Evolutionary conservation across 2,329 filamentous ascomycete species (phyloP), one percentile per base, ranked within the genome.

Genomic region (Hypomyces perniciosus): DNA sequence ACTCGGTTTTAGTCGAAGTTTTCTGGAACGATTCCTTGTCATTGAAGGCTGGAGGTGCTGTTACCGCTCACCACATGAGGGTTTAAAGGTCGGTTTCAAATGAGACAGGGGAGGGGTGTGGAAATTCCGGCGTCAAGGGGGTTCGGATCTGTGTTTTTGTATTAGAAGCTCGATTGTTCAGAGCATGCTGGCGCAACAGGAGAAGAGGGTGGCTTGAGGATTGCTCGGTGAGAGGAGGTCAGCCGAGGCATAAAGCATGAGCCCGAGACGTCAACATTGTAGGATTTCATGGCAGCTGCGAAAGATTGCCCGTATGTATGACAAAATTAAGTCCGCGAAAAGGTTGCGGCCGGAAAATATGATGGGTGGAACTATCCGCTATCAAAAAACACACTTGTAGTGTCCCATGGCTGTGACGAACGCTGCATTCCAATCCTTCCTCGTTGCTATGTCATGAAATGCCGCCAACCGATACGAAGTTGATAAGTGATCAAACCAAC

Each of bases 1-100:
- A 53, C 45, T 51, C 52, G 35, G 46, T 55, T 55, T 52, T 54
- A 54, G 50, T 55, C 30, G 27, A 35, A 26, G 12, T 37, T 43
- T 48, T 55, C 26, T 48, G 38, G 26, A 26, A 44, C 27, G 34
- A 9, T 10, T 37, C 34, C 34, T 10, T 10, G 34, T n/a, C 34
- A 9, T 37, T n/a, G 4, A 37, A 37, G 20, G 20, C 20, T 20
- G 20, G 20, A 20, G 20, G 20, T 20, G 20, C 20, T 20, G 20
- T 20, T 20, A 20, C 20, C 20, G 20, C 20, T 20, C 20, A 20
- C 20, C 20, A 20, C 20, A 20, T 20, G 20, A 20, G 20, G 20
- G 20, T 20, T 20, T 20, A 20, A 20, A 20, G 20, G 20, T 20
- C 20, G 20, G 20, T 20, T 20, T 20, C 20, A 20, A 20, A 20